These are phyloP conservation scores for Incumbomyces lentus DNA, from an alignment of 2,329 filamentous ascomycete genomes.

Conservation along the genomic window DNA sequence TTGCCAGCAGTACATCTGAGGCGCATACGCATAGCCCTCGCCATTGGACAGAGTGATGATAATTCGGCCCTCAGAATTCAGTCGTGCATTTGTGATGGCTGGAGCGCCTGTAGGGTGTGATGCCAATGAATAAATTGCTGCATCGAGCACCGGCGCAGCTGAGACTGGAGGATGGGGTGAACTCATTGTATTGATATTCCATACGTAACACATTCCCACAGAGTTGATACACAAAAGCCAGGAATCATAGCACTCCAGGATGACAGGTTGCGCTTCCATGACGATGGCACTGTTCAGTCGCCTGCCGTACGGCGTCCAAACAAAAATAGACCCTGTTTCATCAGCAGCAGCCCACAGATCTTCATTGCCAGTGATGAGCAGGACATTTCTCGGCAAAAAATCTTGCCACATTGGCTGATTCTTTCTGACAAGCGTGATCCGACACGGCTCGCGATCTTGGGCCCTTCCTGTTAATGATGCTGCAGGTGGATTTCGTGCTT, in stretches of 20 bases:
- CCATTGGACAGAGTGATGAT: constrained; percentile 89
- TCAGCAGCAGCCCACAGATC: constrained; percentile 88
- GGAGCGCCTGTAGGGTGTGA: constrained; percentile 70
- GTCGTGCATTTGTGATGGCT: constrained; percentile 77
- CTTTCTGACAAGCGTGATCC: constrained; percentile 70
- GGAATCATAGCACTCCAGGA: constrained; percentile 78
- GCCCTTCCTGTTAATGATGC: constrained; percentile 49
- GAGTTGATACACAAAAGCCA: constrained; percentile 87
- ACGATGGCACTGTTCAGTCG: constrained; percentile 75
- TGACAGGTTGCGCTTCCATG: constrained; percentile 84
- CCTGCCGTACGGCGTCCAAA: constrained; percentile 86
- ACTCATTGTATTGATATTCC: constrained; percentile 75
- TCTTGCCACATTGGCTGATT: constrained; percentile 85
- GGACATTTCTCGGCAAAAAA: constrained; percentile 72
- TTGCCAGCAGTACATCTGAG: constrained; percentile 82
- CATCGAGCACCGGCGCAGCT: constrained; percentile 76
- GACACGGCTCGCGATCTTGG: constrained; percentile 67
- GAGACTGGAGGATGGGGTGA: constrained; percentile 85
- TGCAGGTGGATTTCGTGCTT: constrained; percentile 70
- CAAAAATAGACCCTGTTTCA: constrained; percentile 80
- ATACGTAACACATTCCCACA: constrained; percentile 81
- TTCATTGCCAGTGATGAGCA: constrained; percentile 83
- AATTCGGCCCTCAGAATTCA: constrained; percentile 79
- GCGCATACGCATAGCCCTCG: constrained; percentile 84
- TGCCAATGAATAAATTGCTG: constrained; percentile 68